phyloP scores from a whole-genome alignment of 345 rosid species.

The Lepidium aucheri region DNA sequence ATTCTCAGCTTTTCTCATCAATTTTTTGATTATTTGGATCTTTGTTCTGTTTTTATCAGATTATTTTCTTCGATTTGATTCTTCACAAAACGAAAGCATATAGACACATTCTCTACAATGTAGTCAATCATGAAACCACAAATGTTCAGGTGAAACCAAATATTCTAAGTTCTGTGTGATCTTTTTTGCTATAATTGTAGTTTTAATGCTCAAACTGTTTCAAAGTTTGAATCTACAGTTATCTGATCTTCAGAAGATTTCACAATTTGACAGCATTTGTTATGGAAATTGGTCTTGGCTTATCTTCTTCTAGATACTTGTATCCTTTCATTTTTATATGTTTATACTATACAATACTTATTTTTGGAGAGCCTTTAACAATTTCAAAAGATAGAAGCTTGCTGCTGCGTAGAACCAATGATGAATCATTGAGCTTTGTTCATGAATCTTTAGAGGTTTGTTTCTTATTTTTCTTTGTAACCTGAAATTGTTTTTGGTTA shows the following conservation, averaged over 20 bases:
- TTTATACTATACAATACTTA: not conserved
- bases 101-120: constrained; percentile 67
- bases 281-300: constrained; percentile 50
- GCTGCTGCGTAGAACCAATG: constrained; percentile 34
- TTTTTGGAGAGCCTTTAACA: constrained; percentile 35
- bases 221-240: not conserved
- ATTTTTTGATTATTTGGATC: not conserved
- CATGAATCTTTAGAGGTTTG: constrained; percentile 12
- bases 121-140: constrained; percentile 36
- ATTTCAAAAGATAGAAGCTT: constrained; percentile 46
- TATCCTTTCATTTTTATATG: constrained; percentile 37
- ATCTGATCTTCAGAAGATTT: constrained; percentile 13
- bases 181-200: not conserved
- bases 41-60: constrained; percentile 23
- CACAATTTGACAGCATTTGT: constrained; percentile 44
- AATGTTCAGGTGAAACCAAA: constrained; percentile 40
- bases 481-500: not conserved
- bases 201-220: not conserved
- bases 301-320: constrained; percentile 75
- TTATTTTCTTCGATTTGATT: constrained; percentile 75
- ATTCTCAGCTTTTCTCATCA: not conserved
- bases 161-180: not conserved
- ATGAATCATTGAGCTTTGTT: constrained; percentile 32
- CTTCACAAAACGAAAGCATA: constrained; percentile 75
- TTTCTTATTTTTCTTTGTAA: not conserved